Conservation (phyloP, 306 rosid genomes). For the Sechiopsis laciniata region DNA sequence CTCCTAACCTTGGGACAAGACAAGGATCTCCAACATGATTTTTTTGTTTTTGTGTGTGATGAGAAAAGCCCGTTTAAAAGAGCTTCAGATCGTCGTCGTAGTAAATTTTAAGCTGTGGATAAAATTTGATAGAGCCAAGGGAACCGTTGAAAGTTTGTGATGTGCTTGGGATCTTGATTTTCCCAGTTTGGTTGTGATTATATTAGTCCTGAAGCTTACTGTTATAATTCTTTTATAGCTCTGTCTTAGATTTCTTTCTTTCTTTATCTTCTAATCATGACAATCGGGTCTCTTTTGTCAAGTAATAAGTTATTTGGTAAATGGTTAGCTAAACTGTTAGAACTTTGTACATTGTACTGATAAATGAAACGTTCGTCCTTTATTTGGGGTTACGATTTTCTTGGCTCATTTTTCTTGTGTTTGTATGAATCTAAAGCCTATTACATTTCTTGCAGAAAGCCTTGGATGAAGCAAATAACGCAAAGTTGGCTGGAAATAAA, state of each 20-base stretch:
- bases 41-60: not conserved
- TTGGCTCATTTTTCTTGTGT: not conserved
- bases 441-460: conserved; percentile 45
- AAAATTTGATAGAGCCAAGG: not conserved
- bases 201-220: not conserved
- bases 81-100: not conserved
- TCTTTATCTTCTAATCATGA: too few species aligned
- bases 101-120: not conserved
- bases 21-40: too few species aligned
- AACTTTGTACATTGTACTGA: not conserved
- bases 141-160: not conserved
- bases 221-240: not conserved
- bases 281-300: not conserved
- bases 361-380: not conserved
- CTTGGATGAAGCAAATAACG: conserved; percentile 61
- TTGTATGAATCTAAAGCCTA: not conserved
- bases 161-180: conserved; percentile 15
- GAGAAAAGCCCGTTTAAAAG: not conserved
- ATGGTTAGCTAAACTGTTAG: not conserved
- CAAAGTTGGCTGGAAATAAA: conserved; percentile 70
- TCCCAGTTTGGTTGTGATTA: not conserved
- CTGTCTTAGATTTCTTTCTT: not conserved
- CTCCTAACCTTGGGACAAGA: too few species aligned
- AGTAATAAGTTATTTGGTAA: not conserved
- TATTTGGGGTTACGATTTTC: not conserved